These are phyloP conservation scores for Nidularia sp. DNA, from an alignment of 768 basidiomycete genomes.

Conservation along the genomic window DNA sequence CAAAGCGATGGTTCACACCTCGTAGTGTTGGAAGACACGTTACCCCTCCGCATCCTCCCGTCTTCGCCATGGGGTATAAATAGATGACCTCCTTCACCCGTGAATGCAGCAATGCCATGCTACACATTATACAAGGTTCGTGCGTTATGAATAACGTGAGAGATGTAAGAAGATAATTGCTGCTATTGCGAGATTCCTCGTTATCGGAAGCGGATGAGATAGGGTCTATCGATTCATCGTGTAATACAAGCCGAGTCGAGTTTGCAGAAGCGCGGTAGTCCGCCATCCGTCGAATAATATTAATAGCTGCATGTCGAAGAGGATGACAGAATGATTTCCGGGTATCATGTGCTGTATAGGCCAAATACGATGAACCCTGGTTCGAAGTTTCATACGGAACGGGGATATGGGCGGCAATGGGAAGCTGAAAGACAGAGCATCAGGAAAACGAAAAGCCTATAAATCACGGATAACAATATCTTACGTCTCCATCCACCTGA, in stretches of 20 bases:
- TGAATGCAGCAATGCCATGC: constrained; percentile 93
- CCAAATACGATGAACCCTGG: constrained; percentile 13
- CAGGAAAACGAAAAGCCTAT: not conserved
- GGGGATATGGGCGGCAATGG: constrained; percentile 72
- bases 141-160: constrained; percentile 86
- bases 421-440: constrained; percentile 42
- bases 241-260: not conserved
- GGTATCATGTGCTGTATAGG: constrained; percentile 66
- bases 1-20: constrained; percentile 87
- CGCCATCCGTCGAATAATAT: constrained; percentile 65
- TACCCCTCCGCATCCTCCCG: constrained; percentile 83
- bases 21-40: constrained; percentile 76
- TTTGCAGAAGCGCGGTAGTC: constrained; percentile 39
- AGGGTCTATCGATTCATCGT: not conserved
- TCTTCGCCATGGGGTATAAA: constrained; percentile 65
- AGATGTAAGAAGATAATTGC: constrained; percentile 86
- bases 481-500: constrained; percentile 54
- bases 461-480: too few species aligned
- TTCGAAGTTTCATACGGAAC: constrained; percentile 32
- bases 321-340: constrained; percentile 68
- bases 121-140: constrained; percentile 97
- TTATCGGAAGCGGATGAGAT: constrained; percentile 5
- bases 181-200: constrained; percentile 46
- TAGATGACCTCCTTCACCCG: constrained; percentile 87
- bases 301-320: constrained; percentile 81